These are phyloP conservation scores for Rosa multiflora DNA, from an alignment of 306 rosid genomes.

Conservation along the genomic window DNA sequence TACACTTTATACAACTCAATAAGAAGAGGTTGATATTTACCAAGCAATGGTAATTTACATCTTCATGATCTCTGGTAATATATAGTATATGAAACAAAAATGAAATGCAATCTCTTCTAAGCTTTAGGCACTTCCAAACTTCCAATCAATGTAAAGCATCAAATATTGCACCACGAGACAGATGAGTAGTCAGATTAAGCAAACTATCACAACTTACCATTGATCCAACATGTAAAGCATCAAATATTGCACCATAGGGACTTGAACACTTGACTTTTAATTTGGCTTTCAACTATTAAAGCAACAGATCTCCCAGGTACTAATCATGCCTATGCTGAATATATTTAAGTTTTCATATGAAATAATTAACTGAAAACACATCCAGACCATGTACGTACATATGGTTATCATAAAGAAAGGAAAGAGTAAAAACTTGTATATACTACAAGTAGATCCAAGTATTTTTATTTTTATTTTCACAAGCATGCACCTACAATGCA, in stretches of 20 bases:
- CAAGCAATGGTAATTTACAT: neutral
- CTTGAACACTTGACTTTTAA: neutral
- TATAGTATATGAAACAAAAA: neutral
- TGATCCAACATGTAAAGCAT: too few relatives aligned
- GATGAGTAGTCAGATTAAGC: neutral
- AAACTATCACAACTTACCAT: neutral
- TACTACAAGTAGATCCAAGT: neutral
- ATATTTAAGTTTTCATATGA: neutral
- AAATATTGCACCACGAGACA: neutral
- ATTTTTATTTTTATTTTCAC: too few relatives aligned
- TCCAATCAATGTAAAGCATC: neutral
- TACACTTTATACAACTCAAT: neutral
- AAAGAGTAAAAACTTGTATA: neutral
- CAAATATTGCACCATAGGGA: neutral
- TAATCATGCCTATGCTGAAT: neutral
- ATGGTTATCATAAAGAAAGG: neutral
- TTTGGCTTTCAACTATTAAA: neutral
- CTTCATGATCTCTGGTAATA: neutral
- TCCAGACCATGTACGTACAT: constrained; percentile 1
- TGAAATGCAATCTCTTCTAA: neutral
- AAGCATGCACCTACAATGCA: neutral
- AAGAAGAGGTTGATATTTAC: neutral
- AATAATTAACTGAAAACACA: neutral
- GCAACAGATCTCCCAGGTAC: neutral
- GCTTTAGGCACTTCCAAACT: neutral